phyloP scores from a whole-genome alignment of 768 basidiomycete genomes.

The Gelatoporia subvermispora region DNA sequence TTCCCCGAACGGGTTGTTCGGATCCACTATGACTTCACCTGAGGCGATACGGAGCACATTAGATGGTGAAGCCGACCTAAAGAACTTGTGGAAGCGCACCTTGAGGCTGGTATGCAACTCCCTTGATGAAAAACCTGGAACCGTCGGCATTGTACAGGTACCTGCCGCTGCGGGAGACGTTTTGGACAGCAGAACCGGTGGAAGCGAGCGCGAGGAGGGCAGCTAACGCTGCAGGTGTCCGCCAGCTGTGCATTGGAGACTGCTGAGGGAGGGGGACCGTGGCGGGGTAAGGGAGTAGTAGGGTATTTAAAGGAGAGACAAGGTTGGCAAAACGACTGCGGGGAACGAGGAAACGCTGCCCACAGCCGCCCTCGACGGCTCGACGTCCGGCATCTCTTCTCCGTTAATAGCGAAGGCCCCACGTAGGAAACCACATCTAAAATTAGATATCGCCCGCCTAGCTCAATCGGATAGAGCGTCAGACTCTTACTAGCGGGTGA shows the following conservation, averaged over 20 bases:
- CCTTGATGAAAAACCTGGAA: slow-evolving; percentile 83
- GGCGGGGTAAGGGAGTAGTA: not conserved
- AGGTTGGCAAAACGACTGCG: slow-evolving; percentile 2
- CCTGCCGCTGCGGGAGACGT: slow-evolving; percentile 64
- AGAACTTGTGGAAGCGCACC: slow-evolving; percentile 35
- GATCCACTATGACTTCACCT: slow-evolving; percentile 36
- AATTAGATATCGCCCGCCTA: slow-evolving; percentile 40
- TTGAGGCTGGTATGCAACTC: slow-evolving; percentile 80
- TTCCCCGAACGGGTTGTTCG: slow-evolving; percentile 60
- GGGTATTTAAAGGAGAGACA: slow-evolving; percentile 4
- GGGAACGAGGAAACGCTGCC: not conserved
- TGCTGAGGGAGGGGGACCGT: not conserved
- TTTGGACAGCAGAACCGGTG: slow-evolving; percentile 61
- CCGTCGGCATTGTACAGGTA: slow-evolving; percentile 80
- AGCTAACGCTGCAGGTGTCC: slow-evolving; percentile 26
- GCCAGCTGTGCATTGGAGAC: slow-evolving; percentile 23
- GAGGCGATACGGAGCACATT: slow-evolving; percentile 1
- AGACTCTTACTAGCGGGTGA: slow-evolving; percentile 45
- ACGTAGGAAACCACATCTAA: too few relatives aligned
- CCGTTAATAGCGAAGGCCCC: not conserved
- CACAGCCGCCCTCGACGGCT: not conserved
- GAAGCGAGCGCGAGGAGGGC: slow-evolving; percentile 38
- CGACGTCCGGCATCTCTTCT: not conserved
- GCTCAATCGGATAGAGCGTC: slow-evolving; percentile 68
- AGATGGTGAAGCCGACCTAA: not conserved